Conservation (phyloP, 2,329 filamentous ascomycete species). For the Monosporascus sp. region DNA sequence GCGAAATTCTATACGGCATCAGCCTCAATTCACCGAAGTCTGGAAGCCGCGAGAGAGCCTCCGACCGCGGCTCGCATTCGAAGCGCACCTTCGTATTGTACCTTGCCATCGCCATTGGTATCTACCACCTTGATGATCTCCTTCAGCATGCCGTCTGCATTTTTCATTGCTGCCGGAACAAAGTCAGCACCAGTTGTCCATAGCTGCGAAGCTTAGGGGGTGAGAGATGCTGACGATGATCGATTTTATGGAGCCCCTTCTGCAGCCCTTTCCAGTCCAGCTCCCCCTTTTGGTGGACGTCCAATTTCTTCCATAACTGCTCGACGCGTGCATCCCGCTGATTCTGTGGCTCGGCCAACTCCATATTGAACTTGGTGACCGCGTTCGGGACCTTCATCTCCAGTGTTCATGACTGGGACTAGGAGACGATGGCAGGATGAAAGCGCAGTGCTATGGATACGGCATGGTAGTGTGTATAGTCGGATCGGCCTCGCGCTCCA, state of each 20-base stretch:
- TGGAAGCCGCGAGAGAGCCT: background rate
- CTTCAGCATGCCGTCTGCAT: slow-evolving; percentile 79
- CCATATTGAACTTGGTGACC: slow-evolving; percentile 50
- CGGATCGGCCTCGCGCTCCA: slow-evolving; percentile 4
- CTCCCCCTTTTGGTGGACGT: slow-evolving; percentile 69
- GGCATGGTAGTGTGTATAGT: slow-evolving; percentile 15
- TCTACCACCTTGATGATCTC: slow-evolving; percentile 81
- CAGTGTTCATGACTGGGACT: slow-evolving; percentile 35
- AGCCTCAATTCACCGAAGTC: slow-evolving; percentile 5
- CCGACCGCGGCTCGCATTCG: too few species aligned
- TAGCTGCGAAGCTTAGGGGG: slow-evolving; percentile 2
- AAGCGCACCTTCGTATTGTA: slow-evolving; percentile 73
- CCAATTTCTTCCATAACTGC: slow-evolving; percentile 77
- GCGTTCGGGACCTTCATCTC: slow-evolving; percentile 44
- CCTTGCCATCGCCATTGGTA: slow-evolving; percentile 79
- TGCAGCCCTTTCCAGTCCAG: slow-evolving; percentile 81
- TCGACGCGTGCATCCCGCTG: slow-evolving; percentile 77
- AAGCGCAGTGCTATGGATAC: slow-evolving; percentile 20
- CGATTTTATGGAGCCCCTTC: slow-evolving; percentile 78
- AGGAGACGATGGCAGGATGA: slow-evolving; percentile 14
- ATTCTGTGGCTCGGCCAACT: slow-evolving; percentile 71
- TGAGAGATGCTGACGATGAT: slow-evolving; percentile 67
- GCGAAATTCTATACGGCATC: slow-evolving; percentile 66
- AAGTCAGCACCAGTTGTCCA: slow-evolving; percentile 10
- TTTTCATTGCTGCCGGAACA: slow-evolving; percentile 62